Evolutionary conservation across 2,329 filamentous ascomycete genomes (phyloP), one percentile per base, ranked within the genome.

Genomic region (Tolypocladium tundrense): DNA sequence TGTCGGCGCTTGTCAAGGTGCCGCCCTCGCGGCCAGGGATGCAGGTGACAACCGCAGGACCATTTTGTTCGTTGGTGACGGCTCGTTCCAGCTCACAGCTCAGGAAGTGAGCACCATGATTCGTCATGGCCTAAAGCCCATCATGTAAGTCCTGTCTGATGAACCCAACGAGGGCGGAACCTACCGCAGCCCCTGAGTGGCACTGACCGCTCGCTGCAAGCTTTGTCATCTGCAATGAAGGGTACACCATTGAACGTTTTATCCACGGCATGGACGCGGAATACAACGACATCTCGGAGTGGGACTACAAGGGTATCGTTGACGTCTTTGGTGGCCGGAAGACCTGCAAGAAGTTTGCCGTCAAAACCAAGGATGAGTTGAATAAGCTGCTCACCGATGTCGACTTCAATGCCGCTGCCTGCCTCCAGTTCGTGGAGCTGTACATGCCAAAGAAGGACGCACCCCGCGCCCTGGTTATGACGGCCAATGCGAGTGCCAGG

Each of bases 31-130:
- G 1, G 83, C 85, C 0, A 86, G 85, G 65, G 90, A 94, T 67
- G 73, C 75, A 42, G 77, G 75, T 5, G 71, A 72, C 40, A 77
- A 83, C 55, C 75, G 84, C 33, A 79, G 91, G 60, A 91, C 88
- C 0, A 86, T 97, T 52, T 78, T 96, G 42, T 92, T 95, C 67
- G 90, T 91, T n/a, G 91, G 91, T 31, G 91, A 96, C 66, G 91
- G 91, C 35, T 90, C 86, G 58, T 86, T 95, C 72, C 90, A 96
- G 70, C 79, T 96, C 59, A 95, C 90, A 0, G 87, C 83, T 0
- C 91, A 96, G 70, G 91, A 94, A 72, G 69, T 96, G 62, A 88
- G 85, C 71, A 94, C 90, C 13, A 93, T 96, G 81, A 83, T 96
- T 62, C 82, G 86, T 37, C 86, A 89, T 60, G 79, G 82, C 31